Evolutionary conservation across 2,329 filamentous ascomycete genomes (phyloP), one percentile per base, ranked within the genome.

Genomic region (Cladosporium colombiae): DNA sequence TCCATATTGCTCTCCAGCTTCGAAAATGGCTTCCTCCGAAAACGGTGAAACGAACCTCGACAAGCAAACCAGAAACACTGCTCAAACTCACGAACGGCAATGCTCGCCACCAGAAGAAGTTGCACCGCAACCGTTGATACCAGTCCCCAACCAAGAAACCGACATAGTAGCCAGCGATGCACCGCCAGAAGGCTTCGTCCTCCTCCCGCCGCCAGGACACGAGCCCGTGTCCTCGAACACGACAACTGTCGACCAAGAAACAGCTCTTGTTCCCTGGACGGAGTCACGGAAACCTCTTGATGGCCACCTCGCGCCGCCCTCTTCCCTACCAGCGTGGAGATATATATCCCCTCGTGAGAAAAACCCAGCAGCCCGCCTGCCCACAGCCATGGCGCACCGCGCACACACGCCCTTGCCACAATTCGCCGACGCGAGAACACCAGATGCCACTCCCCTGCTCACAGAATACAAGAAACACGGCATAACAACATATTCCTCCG

Each of bases 371-470:
- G 49, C 23, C 2, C 60, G 60, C 23, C 46, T 21, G 18, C 46
- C 60, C 13, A 53, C 49, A 35, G 60, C 60, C 23, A 62, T 62
- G 60, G 49, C 16, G 1, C 60, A 62, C 46, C 60, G 60, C 14
- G 49, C 60, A 7, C 33, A 44, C n/a, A 53, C 46, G 23, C 49
- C 60, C 2, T 5, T 25, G 2, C 35, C 50, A 5, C 16, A 56
- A n/a, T 33, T 8, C 16, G 16, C 50, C 33, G 25, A 27, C n/a
- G 27, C 50, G 5, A 25, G 33, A 8, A 3, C 2, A 21, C 50
- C 61, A 44, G 33, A 56, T 4, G 3, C 27, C 11, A 56, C 18
- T 10, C 25, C 40, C 14, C 14, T 63, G 14, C 27, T 63, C 14
- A n/a, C 21, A 5, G 27, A 63, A 33, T 18, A 49, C 31, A n/a